Evolutionary conservation across 1,284 basidiomycete genomes (phyloP), one percentile per base, ranked within the genome.

Genomic region (Chalciporus piperatoides): DNA sequence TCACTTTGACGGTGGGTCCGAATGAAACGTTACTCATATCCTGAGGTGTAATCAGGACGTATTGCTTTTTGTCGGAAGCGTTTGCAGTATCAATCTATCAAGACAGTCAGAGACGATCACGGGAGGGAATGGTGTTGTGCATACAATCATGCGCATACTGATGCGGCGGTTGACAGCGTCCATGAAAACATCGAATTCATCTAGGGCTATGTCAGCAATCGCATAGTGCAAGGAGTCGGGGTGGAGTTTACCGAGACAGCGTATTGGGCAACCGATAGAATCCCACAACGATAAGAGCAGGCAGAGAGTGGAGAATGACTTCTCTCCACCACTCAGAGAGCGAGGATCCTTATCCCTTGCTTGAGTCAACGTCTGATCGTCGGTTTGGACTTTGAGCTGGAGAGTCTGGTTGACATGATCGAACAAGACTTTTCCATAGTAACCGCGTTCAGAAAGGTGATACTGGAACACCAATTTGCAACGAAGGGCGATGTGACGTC

Each of bases 251-350:
- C 96, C 95, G 28, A 99, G 80, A 63, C 96, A 99, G 51, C 96
- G 78, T 46, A 99, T 80, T 0, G 95, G 96, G 66, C 94, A 96
- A 1, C 90, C 88, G 49, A 96, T 92, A 9, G 92, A 86, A 60
- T 97, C 91, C 97, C 97, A 99, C 38, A 99, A 74, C 6, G 97
- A 86, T 25, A 98, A 73, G 44, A 99, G 73, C 46, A 99, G 70
- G 59, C 92, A 96, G 56, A 98, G 93, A 0, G 97, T 99, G 6
- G 93, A 91, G 72, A 97, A 99, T 5, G 92, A 96, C 65, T 97
- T 96, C 70, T 99, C 96, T 37, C 96, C 95, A 42, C 95, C 95
- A 62, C 86, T 89, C 14, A 99, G 78, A 24, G 88, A 84, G 38
- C 82, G 81, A 4, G 90, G 84, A 62, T 92, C 89, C 68, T 90